phyloP scores from a whole-genome alignment of 1,139 yeast species.

The Debaryomycetaceae sp. region DNA sequence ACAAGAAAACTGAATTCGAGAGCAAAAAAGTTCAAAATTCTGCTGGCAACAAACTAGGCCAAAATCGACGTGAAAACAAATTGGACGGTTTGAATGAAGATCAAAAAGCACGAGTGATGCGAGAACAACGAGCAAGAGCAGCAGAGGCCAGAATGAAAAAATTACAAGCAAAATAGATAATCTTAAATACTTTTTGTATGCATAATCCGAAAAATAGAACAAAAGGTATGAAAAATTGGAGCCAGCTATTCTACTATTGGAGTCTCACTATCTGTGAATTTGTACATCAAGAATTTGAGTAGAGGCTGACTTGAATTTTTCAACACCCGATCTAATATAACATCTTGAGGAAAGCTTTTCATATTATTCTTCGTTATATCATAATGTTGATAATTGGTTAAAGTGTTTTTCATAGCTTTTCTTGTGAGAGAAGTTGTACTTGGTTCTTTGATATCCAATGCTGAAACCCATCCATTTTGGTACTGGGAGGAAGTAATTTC shows the following conservation, averaged over 20 bases:
- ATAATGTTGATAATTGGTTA: conserved; percentile 60
- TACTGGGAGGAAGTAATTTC: conserved; percentile 1
- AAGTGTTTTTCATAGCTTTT: conserved; percentile 51
- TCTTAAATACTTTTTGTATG: background rate
- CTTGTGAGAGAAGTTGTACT: conserved; percentile 22
- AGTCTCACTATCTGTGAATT: conserved; percentile 1
- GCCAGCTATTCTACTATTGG: background rate
- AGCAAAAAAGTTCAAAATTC: conserved; percentile 31
- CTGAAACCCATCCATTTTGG: conserved; percentile 46
- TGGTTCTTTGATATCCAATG: conserved; percentile 41
- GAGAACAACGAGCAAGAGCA: conserved; percentile 95
- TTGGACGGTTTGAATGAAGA: conserved; percentile 50
- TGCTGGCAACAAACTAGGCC: conserved; percentile 27
- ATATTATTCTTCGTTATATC: conserved; percentile 32
- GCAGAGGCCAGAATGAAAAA: conserved; percentile 78
- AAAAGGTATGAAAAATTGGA: no score
- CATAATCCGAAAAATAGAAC: no score
- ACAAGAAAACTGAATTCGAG: conserved; percentile 37
- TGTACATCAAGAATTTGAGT: conserved; percentile 3
- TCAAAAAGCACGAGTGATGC: conserved; percentile 72
- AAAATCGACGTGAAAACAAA: conserved; percentile 13
- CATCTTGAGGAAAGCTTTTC: conserved; percentile 8
- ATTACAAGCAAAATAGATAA: conserved; percentile 1
- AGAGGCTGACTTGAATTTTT: conserved; percentile 2
- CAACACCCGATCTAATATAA: conserved; percentile 3